Percentiles rank a stretch among this genome's conserved stretches.
Evolutionary conservation across 2,329 filamentous ascomycete species (phyloP).

Genomic region (Fusarium sp.): DNA sequence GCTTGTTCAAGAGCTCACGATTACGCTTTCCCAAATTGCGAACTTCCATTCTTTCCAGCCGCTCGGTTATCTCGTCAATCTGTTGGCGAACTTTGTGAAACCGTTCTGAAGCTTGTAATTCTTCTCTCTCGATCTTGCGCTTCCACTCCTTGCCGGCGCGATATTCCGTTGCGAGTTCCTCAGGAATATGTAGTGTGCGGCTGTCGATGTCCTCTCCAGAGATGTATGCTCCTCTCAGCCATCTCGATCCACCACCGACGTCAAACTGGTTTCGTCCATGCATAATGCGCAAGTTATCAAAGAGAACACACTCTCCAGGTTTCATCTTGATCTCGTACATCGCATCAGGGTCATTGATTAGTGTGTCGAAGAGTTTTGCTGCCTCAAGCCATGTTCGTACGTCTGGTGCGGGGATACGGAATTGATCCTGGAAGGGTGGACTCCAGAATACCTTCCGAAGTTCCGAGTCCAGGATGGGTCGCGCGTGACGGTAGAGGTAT

Average conservation of each 20-base stretch:
- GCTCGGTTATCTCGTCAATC: slow-evolving; percentile 18
- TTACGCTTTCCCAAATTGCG: neutral
- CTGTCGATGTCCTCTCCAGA: slow-evolving; percentile 62
- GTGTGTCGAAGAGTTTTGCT: slow-evolving; percentile 65
- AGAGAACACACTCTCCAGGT: slow-evolving; percentile 90
- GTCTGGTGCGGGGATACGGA: slow-evolving; percentile 44
- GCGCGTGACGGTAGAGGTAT: slow-evolving; percentile 69
- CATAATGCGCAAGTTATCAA: slow-evolving; percentile 86
- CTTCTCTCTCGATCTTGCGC: slow-evolving; percentile 38
- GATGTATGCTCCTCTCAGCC: slow-evolving; percentile 89
- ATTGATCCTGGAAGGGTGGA: slow-evolving; percentile 79
- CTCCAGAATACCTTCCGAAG: slow-evolving; percentile 63
- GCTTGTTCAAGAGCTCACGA: too few relatives aligned
- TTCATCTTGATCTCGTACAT: slow-evolving; percentile 78
- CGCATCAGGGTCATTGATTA: slow-evolving; percentile 67
- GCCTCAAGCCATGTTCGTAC: slow-evolving; percentile 59
- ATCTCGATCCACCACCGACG: slow-evolving; percentile 71
- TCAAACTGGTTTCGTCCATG: slow-evolving; percentile 87
- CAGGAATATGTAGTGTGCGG: slow-evolving; percentile 48
- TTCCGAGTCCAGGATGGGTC: slow-evolving; percentile 61
- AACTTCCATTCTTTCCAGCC: slow-evolving; percentile 38
- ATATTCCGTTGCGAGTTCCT: slow-evolving; percentile 41
- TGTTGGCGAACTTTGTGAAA: slow-evolving; percentile 35
- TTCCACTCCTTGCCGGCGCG: slow-evolving; percentile 43
- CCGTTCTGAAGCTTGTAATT: slow-evolving; percentile 45